Base-by-base conservation (phyloP, 192 early-diverging fungal genomes). In the Phlyctochytrium arcticum region DNA sequence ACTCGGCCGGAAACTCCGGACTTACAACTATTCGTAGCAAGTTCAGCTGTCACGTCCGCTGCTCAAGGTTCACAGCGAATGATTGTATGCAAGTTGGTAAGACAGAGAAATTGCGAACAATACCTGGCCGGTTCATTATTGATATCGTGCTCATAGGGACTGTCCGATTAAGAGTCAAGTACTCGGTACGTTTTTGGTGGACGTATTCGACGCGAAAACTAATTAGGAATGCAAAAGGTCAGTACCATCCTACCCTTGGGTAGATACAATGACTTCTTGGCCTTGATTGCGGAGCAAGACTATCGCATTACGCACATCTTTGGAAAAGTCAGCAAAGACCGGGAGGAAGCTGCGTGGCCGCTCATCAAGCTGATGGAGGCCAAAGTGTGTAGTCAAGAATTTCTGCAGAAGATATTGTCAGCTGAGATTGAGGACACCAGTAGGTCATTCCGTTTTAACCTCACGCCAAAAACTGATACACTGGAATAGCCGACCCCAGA, bases 321-420 rank as follows among this genome's bases (percentile, higher is more conserved):
- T 42, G 69, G 69, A 21, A 63, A 64, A 57, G 61, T 70, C 54
- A 64, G 61, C 54, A 55, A 63, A 34, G 69, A 70, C 24, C 37
- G 69, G 5, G 69, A 70, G 27, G 69, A 70, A 8, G 69, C 61
- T 29, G 69, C 61, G n/a, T 42, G 54, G 62, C 56, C 65, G 17
- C 26, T 59, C 21, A 58, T 59, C 12, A 60, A 32, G 23, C 47
- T 67, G n/a, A 59, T 60, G 55, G 65, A 58, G 35, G 56, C 65
- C 2, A 48, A 51, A 1, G 35, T 31, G 6, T 1, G 44, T 3
- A 59, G 46, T n/a, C 44, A 50, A 10, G 47, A 35, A 34, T 59
- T 67, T 29, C 36, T 67, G 30, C 19, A 48, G 3, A 56, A 37
- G 19, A 67, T 67, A 17, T 29, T 57, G 8, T 17, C 35, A 23